phyloP scores from a whole-genome alignment of 2,329 filamentous ascomycete species.

The Diaporthe humulicola region DNA sequence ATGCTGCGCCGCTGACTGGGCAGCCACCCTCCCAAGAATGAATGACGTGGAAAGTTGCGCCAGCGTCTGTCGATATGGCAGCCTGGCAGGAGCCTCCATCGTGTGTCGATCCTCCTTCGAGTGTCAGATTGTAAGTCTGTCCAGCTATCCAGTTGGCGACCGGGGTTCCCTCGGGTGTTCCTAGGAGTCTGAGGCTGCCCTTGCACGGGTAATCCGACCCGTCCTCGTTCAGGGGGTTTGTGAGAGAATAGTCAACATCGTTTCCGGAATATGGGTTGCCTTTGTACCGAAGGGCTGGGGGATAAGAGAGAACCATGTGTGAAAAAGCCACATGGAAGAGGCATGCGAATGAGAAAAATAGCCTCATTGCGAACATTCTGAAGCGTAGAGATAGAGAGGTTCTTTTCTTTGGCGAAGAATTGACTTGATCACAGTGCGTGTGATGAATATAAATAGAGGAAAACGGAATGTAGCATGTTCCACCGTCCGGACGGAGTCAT shows the following conservation, averaged over 20 bases:
- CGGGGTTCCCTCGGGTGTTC: conserved; percentile 52
- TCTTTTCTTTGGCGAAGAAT: not conserved
- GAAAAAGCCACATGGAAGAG: not conserved
- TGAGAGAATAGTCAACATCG: conserved; percentile 67
- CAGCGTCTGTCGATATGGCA: conserved; percentile 72
- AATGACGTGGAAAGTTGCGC: conserved; percentile 68
- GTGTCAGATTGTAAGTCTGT: conserved; percentile 62
- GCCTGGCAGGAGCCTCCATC: conserved; percentile 74
- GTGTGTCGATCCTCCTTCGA: conserved; percentile 67
- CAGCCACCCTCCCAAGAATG: conserved; percentile 52
- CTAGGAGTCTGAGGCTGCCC: conserved; percentile 51
- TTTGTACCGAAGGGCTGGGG: conserved; percentile 24
- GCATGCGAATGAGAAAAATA: not conserved
- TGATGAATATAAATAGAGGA: not conserved
- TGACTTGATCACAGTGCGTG: not conserved
- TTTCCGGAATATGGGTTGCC: conserved; percentile 47
- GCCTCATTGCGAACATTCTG: not conserved
- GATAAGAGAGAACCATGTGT: conserved; percentile 32
- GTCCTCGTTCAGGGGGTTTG: conserved; percentile 65
- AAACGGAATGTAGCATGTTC: not conserved
- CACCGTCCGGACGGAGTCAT: not conserved
- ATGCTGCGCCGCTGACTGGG: conserved; percentile 55
- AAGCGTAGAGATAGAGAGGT: too few relatives aligned
- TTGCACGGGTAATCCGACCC: conserved; percentile 74
- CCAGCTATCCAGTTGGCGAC: conserved; percentile 67